Base-by-base conservation (phyloP, 305 asterid species). In the Fraxinus ornus region DNA sequence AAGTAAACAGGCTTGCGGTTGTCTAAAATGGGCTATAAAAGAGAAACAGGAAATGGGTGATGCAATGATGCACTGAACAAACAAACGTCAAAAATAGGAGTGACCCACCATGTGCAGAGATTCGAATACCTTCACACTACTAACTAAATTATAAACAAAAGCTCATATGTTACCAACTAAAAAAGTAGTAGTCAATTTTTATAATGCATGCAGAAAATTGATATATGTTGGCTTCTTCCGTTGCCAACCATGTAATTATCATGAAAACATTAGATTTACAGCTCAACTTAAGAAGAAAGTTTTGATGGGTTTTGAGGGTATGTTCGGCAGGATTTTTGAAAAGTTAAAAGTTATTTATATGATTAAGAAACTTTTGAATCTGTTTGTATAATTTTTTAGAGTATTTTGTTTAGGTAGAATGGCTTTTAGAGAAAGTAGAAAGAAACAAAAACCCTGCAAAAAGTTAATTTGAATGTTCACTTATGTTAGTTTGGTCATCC, bases 21-120 rank as follows among this genome's bases (percentile, higher is more conserved):
- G 19, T 12, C 74, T 28, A 9, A 7, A 60, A 44, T 44, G 17
- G n/a, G 55, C 2, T 36, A 39, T 44, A 12, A 44, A 44, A 44
- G 55, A 44, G 55, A 44, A 26, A 66, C 10, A 66, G 36, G n/a
- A 66, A 22, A 66, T 24, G 74, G 35, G 33, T 64, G 33, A 24
- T 64, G 72, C 35, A 26, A 24, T 66, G 74, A 26, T 9, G 35
- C 36, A 2, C 1, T 24, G 39, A 36, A 35, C 37, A 1, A 66
- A 66, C 74, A 10, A 28, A 26, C 19, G 19, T 66, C 35, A 4
- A 66, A 28, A 66, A 66, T 66, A 12, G 72, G 32, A 62, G 36
- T 66, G 74, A 66, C 74, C 74, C 74, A 66, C 74, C 74, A 66
- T 66, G 74, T 66, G 74, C 21, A 66, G 36, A 26, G 74, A 66